These are phyloP conservation scores for Umbilicaria muhlenbergii DNA, from an alignment of 495 filamentous ascomycete genomes.

Conservation along the genomic window DNA sequence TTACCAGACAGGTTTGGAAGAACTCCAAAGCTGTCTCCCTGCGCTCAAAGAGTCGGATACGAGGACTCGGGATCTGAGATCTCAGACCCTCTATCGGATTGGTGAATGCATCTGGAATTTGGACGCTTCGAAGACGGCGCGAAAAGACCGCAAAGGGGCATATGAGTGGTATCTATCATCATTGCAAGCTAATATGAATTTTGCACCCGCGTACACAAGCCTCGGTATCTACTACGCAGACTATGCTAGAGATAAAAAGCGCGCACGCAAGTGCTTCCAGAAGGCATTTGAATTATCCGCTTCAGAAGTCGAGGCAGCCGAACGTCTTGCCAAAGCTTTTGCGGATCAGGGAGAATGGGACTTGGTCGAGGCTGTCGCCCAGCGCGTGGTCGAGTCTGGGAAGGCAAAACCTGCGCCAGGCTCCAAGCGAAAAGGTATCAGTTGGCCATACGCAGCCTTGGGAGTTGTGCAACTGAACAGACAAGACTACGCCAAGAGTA, in stretches of 20 bases:
- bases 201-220: constrained; percentile 81
- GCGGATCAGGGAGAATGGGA: constrained; percentile 91
- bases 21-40: constrained; percentile 54
- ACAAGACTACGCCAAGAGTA: constrained; percentile 74
- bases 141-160: constrained; percentile 62
- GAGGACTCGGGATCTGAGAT: constrained; percentile 52
- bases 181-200: constrained; percentile 76
- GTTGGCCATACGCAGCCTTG: constrained; percentile 93
- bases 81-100: constrained; percentile 75
- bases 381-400: constrained; percentile 84
- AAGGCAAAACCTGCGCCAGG: constrained; percentile 78
- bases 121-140: constrained; percentile 48
- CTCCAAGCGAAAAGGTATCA: constrained; percentile 75
- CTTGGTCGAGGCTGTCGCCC: constrained; percentile 79
- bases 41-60: constrained; percentile 35
- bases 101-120: constrained; percentile 81
- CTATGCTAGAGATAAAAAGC: constrained; percentile 68
- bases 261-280: constrained; percentile 83
- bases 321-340: constrained; percentile 70
- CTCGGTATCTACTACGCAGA: constrained; percentile 93
- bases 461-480: constrained; percentile 94
- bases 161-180: constrained; percentile 74
- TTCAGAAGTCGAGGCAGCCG: constrained; percentile 73
- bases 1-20: constrained; percentile 40
- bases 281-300: constrained; percentile 92